Percentiles rank a stretch among this genome's conserved stretches.
phyloP scores from a whole-genome alignment of 2,329 filamentous ascomycete species.

The Hypoxylon sp. region DNA sequence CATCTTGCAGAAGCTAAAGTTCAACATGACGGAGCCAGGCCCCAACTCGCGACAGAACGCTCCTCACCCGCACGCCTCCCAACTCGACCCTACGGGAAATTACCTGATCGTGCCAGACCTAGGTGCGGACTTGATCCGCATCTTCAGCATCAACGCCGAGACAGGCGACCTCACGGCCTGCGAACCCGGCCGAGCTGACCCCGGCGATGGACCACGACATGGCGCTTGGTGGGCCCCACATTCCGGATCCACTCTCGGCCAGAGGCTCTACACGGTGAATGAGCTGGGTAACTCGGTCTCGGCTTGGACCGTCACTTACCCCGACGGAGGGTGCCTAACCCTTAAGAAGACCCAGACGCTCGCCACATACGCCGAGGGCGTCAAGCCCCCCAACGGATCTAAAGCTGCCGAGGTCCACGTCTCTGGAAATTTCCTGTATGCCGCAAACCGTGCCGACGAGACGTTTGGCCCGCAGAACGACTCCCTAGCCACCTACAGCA shows the following conservation, averaged over 20 bases:
- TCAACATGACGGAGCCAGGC: constrained; percentile 61
- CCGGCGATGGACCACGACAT: constrained; percentile 69
- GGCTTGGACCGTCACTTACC: constrained; percentile 65
- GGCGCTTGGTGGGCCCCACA: constrained; percentile 64
- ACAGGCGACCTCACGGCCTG: constrained; percentile 64
- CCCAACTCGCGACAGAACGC: constrained; percentile 67
- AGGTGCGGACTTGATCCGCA: constrained; percentile 68
- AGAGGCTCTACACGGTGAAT: constrained; percentile 60
- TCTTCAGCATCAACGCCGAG: constrained; percentile 64
- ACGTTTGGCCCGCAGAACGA: constrained; percentile 69
- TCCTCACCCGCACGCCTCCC: constrained; percentile 68
- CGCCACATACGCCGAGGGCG: constrained; percentile 63
- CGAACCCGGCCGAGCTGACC: constrained; percentile 58
- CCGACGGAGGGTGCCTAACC: constrained; percentile 60
- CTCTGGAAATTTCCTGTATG: constrained; percentile 69
- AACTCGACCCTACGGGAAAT: constrained; percentile 64
- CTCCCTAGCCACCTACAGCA: constrained; percentile 68
- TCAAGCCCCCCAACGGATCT: constrained; percentile 60
- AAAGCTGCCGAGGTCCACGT: constrained; percentile 71
- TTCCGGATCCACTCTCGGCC: constrained; percentile 48
- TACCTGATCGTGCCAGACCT: constrained; percentile 68
- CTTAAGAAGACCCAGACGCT: constrained; percentile 63
- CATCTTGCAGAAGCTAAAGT: constrained; percentile 58
- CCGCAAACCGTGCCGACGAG: constrained; percentile 73
- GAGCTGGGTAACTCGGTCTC: constrained; percentile 67